Base-by-base conservation (phyloP, 345 rosid genomes). In the Brassica juncea region DNA sequence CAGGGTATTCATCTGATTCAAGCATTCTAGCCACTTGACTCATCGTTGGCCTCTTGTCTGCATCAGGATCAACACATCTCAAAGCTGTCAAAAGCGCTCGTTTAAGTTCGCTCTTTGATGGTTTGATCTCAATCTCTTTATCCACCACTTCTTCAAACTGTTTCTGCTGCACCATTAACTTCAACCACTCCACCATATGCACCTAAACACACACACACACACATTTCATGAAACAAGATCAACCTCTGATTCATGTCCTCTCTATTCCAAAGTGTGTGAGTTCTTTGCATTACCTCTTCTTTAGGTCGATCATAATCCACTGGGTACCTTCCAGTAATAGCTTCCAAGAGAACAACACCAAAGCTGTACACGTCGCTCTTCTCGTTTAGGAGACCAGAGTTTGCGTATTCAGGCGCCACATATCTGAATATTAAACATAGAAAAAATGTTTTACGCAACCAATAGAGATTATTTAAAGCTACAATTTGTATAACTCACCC, bases 331-430 rank as follows among this genome's bases (percentile, higher is more conserved):
- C 99, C 97, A 15, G 99, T 94, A 58, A 94, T 88, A 59, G 99
- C 93, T 87, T 94, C 99, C 82, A 94, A 79, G 67, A 94, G 88
- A 83, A 94, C 87, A 79, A 94, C 94, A 28, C 97, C 99, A 74
- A 88, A 94, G 84, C 99, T 92, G 86, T 94, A 94, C 77, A 94
- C 94, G 76, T 94, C 99, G 55, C 99, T 94, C 86, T 90, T 94
- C 89, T 92, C 99, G 16, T 94, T 92, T 63, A 94, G 70, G 82
- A 91, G 88, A 52, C 99, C 97, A 3, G 99, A 91, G 68, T 94
- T 92, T 58, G 99, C 97, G 68, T 94, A 94, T 83, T 94, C 97
- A 7, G 99, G 99, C 16, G 99, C 99, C 31, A 94, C 99, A 72
- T 92, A 94, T 39, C 97, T 92, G 84, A 47, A 83, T 7, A 70